A percentile compares a stretch with the other conserved stretches of the same genome.
Evolutionary conservation across 208 protist species (phyloP).

Genomic region (Plasmodiophora brassicae): DNA sequence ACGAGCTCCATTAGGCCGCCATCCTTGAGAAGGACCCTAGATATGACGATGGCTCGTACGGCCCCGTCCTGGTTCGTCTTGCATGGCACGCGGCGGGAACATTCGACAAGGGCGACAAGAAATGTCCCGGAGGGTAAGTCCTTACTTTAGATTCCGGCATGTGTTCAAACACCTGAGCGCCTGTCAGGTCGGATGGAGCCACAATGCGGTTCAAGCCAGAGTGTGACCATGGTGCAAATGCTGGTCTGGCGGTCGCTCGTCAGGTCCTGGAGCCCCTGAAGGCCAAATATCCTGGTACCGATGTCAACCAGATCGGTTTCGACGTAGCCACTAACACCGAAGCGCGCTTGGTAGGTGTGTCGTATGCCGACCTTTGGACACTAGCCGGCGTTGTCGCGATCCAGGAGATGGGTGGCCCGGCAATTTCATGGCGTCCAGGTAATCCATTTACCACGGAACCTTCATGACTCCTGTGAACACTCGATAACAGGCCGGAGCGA

Average conservation of each 20-base stretch:
- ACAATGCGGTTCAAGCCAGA: slow-evolving; percentile 40
- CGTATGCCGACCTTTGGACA: slow-evolving; percentile 82
- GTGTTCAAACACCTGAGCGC: background rate
- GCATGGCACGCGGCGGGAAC: slow-evolving; percentile 46
- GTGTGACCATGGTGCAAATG: slow-evolving; percentile 63
- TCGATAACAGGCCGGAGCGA: slow-evolving; percentile 31
- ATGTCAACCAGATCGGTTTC: background rate
- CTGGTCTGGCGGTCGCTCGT: slow-evolving; percentile 70
- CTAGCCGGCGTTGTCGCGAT: slow-evolving; percentile 78
- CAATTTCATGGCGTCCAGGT: slow-evolving; percentile 73
- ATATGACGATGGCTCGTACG: slow-evolving; percentile 45
- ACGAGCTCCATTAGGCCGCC: background rate
- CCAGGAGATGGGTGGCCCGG: slow-evolving; percentile 78
- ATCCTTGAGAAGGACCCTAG: slow-evolving; percentile 12
- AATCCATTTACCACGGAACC: slow-evolving; percentile 18
- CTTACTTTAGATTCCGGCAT: background rate
- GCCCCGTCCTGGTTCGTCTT: slow-evolving; percentile 43
- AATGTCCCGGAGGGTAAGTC: background rate
- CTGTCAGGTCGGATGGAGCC: background rate
- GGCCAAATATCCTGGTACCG: slow-evolving; percentile 52
- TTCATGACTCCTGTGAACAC: background rate
- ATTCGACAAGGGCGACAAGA: slow-evolving; percentile 41
- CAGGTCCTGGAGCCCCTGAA: slow-evolving; percentile 76
- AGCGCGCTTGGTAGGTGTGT: slow-evolving; percentile 68
- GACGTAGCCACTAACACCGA: slow-evolving; percentile 51